phyloP scores from a whole-genome alignment of 2,329 filamentous ascomycete genomes.

The Endoconidiophora polonica region DNA sequence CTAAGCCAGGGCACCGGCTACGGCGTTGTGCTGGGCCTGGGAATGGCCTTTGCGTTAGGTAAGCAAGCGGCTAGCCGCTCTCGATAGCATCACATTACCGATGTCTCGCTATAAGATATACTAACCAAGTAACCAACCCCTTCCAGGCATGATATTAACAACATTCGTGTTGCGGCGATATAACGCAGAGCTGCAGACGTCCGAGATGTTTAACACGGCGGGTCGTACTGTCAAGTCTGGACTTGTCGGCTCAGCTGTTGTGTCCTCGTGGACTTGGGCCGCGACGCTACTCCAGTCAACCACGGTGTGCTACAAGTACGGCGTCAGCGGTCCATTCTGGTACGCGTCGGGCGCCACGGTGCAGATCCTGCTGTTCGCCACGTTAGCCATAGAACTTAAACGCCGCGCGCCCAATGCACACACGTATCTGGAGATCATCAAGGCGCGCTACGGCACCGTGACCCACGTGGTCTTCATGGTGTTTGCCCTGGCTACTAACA shows the following conservation, averaged over 20 bases:
- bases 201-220: slow-evolving; percentile 83
- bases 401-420: slow-evolving; percentile 75
- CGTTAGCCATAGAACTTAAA: slow-evolving; percentile 79
- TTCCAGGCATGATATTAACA: slow-evolving; percentile 37
- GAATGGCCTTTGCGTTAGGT: slow-evolving; percentile 36
- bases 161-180: slow-evolving; percentile 51
- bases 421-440: slow-evolving; percentile 67
- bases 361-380: slow-evolving; percentile 79
- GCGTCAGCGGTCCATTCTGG: slow-evolving; percentile 43
- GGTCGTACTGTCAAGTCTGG: slow-evolving; percentile 80
- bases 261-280: slow-evolving; percentile 87
- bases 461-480: slow-evolving; percentile 67
- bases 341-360: slow-evolving; percentile 60
- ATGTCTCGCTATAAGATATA: neutral
- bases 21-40: slow-evolving; percentile 51
- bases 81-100: neutral
- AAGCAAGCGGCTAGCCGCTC: neutral
- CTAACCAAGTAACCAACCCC: neutral
- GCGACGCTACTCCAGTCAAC: slow-evolving; percentile 66
- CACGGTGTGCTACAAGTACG: slow-evolving; percentile 69
- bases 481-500: slow-evolving; percentile 71
- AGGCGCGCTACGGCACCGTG: slow-evolving; percentile 54
- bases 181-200: slow-evolving; percentile 59
- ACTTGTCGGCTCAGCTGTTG: slow-evolving; percentile 74
- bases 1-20: slow-evolving; percentile 38